phyloP scores from a whole-genome alignment of 768 basidiomycete genomes.

The Collybiopsis confluens region DNA sequence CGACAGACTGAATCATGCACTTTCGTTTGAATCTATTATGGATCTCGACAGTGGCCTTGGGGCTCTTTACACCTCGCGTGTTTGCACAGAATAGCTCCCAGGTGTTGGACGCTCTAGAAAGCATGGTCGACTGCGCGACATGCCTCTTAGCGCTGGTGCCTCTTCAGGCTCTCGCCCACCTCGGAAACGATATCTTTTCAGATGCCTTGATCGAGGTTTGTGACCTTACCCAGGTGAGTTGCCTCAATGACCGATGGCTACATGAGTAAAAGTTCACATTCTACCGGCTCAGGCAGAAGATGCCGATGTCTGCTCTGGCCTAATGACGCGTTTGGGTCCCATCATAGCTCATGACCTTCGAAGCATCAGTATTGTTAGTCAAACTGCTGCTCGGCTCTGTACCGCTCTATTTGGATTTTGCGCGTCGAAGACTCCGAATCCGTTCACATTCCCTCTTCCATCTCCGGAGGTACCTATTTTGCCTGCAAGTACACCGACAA shows the following conservation, averaged over 20 bases:
- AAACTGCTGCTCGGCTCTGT: conserved; percentile 32
- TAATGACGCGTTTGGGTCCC: conserved; percentile 28
- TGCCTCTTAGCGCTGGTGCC: conserved; percentile 27
- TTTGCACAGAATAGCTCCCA: not conserved
- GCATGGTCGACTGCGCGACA: conserved; percentile 22
- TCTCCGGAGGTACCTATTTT: conserved; percentile 10
- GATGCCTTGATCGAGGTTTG: conserved; percentile 22
- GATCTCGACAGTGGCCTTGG: not conserved
- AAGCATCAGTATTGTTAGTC: conserved; percentile 24
- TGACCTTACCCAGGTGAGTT: conserved; percentile 17
- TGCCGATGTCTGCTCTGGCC: conserved; percentile 34
- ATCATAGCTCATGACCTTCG: conserved; percentile 35
- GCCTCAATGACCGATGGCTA: not conserved
- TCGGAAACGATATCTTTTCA: conserved; percentile 26
- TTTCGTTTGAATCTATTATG: not conserved
- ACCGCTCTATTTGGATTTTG: conserved; percentile 35
- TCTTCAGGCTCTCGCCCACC: conserved; percentile 23
- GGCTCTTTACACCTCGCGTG: not conserved
- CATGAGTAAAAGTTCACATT: not conserved
- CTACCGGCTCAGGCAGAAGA: conserved; percentile 24
- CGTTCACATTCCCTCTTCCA: conserved; percentile 24
- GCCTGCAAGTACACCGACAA: conserved; percentile 13
- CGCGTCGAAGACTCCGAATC: conserved; percentile 20
- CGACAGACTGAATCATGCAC: not conserved
- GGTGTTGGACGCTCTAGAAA: conserved; percentile 19